A percentile compares a stretch with the other conserved stretches of the same genome.
These are phyloP conservation scores for Waltergamsia citrina DNA, from an alignment of 2,329 filamentous ascomycete genomes.

Conservation along the genomic window DNA sequence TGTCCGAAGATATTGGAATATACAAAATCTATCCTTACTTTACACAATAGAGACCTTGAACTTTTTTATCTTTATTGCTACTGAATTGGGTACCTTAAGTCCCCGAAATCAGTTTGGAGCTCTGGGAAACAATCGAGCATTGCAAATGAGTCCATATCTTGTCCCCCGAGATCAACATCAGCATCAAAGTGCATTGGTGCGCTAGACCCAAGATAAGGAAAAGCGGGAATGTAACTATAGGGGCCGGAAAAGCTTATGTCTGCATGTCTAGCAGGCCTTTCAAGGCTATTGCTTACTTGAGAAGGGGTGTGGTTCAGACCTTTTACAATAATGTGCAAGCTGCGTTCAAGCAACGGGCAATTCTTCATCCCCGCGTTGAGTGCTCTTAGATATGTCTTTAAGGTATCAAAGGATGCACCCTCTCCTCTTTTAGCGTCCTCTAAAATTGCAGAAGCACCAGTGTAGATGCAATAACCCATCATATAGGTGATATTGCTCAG, in stretches of 20 bases:
- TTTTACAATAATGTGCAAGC: not conserved
- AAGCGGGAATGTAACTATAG: not conserved
- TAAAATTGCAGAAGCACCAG: slow-evolving; percentile 13
- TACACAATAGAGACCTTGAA: no score
- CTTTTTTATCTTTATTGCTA: no score
- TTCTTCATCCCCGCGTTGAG: not conserved
- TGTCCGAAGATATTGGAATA: no score
- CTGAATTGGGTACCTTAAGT: no score
- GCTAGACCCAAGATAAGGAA: not conserved
- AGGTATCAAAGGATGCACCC: slow-evolving; percentile 9
- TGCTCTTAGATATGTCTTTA: slow-evolving; percentile 14
- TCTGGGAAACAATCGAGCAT: no score
- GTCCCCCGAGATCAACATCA: no score
- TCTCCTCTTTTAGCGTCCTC: slow-evolving; percentile 14
- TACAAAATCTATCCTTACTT: no score
- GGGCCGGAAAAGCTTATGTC: no score
- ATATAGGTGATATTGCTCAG: slow-evolving; percentile 18
- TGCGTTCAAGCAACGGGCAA: not conserved
- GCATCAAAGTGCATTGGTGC: not conserved
- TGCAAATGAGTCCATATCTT: no score
- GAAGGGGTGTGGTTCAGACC: not conserved
- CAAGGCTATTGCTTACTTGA: not conserved
- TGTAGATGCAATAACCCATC: slow-evolving; percentile 20
- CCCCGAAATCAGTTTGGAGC: no score
- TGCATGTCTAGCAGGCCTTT: not conserved